Base-by-base conservation (phyloP, 1,284 basidiomycete genomes). In the Pseudozyma pruni region DNA sequence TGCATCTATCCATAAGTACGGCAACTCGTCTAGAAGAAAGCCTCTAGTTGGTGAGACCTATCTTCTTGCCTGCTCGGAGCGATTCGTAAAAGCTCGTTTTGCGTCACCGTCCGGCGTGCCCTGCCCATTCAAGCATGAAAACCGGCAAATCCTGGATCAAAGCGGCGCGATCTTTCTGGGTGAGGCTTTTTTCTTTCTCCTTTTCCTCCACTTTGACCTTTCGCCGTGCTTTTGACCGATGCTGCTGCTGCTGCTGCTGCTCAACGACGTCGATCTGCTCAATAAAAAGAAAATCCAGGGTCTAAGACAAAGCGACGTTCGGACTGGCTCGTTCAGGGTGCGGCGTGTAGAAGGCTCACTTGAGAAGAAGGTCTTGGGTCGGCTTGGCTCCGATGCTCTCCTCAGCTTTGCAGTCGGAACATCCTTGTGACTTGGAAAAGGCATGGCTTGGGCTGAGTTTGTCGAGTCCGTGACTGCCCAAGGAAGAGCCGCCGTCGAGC, bases 181-280 rank as follows among this genome's bases (percentile, higher is more conserved):
- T 46, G n/a, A 27, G 33, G 14, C 23, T 19, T 44, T 35, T 29
- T 29, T 25, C 17, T 27, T 7, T 44, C 14, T 19, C 10, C 19
- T n/a, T 25, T 42, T 20, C 42, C 50, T 53, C 50, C 50, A 53
- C 50, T 35, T 41, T 38, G 10, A 11, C 39, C n/a, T 32, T 50
- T 33, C 32, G 40, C 33, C 49, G 49, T 7, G 32, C 19, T 40
- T 47, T 22, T 42, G 33, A 37, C 51, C 25, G 33, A 27, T 33
- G 23, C 47, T 39, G 38, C n/a, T 22, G 23, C 37, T 23, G 22
- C 8, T 25, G 31, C 39, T 19, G 32, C 14, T 34, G 49, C 49
- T 42, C 20, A 25, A 22, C 47, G 16, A 34, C 39, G 48, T 50
- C 39, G 48, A 42, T 50, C 51, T 22, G 35, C 32, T 46, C 20